A percentile compares a stretch with the other conserved stretches of the same genome.
These are phyloP conservation scores for Xylaria grammica DNA, from an alignment of 495 filamentous ascomycete species.

Conservation along the genomic window DNA sequence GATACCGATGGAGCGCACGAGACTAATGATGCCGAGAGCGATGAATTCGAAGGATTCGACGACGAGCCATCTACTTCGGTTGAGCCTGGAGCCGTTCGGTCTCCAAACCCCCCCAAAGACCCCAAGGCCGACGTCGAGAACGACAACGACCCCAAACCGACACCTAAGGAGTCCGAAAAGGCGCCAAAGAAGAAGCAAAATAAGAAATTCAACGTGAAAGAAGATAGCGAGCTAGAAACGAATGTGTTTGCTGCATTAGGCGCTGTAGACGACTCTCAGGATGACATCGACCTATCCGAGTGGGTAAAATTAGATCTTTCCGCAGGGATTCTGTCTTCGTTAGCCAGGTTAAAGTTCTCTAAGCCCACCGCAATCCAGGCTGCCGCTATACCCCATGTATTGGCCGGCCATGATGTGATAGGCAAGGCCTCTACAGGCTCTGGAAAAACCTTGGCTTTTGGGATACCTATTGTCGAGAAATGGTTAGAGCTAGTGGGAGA, in stretches of 20 bases:
- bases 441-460: constrained; percentile 84
- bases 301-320: constrained; percentile 79
- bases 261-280: constrained; percentile 43
- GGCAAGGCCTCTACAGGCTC: constrained; percentile 85
- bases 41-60: constrained; percentile 62
- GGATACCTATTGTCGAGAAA: constrained; percentile 75
- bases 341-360: constrained; percentile 77
- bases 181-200: constrained; percentile 43
- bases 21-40: constrained; percentile 27
- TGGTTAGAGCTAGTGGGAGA: constrained; percentile 55
- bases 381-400: constrained; percentile 76
- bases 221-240: constrained; percentile 42
- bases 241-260: constrained; percentile 48
- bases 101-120: constrained; percentile 8
- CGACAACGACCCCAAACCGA: constrained; percentile 15
- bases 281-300: constrained; percentile 67
- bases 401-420: constrained; percentile 74
- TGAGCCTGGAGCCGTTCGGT: neutral
- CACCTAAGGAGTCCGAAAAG: constrained; percentile 12
- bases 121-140: constrained; percentile 18
- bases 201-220: constrained; percentile 41
- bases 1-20: constrained; percentile 31
- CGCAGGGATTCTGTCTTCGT: constrained; percentile 66
- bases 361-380: constrained; percentile 82
- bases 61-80: constrained; percentile 36